Evolutionary conservation across 148 eudicot genomes (phyloP), one percentile per base, ranked within the genome.

Genomic region (Vaccinium darrowii): DNA sequence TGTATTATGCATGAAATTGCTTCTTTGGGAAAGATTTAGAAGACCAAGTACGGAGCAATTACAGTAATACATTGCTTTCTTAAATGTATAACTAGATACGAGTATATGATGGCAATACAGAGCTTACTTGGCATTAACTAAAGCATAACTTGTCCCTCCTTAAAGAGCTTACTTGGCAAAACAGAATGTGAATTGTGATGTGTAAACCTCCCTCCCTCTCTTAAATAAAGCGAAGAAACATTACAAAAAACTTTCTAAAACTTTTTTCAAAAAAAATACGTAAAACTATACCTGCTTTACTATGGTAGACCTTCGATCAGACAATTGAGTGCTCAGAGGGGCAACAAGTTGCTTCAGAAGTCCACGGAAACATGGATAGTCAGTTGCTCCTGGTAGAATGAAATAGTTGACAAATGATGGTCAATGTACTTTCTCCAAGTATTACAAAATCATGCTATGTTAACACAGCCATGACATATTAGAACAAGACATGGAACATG

Each of bases 221-320:
- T n/a, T 2, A 18, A 27, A 51, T 72, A 16, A 85, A 67, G 12
- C 50, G 2, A 56, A 57, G 7, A 15, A 5, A 18, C 63, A 58
- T 19, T 65, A 43, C 36, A 19, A 50, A 52, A 8, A 25, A 54
- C 57, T 21, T 25, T 54, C 56, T 0, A 16, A 78, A 84, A 49
- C n/a, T 36, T 25, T 36, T 36, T 36, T 36, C 39, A 36, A 36
- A 36, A 36, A 36, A 36, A 33, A 33, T 1, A 43, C 47, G 47
- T 43, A 43, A 43, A 43, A 43, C 47, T 43, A 43, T 83, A 91
- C 98, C 91, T 95, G 98, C 88, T 95, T 95, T 77, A 95, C 98
- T 86, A 94, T 94, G 90, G 92, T 95, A 71, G 98, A 95, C 85
- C 98, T 90, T 78, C 98, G 89, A 87, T 95, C 98, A 81, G 94